A percentile compares a stretch with the other conserved stretches of the same genome.
These are phyloP conservation scores for Mycena latifolia DNA, from an alignment of 768 basidiomycete species.

Conservation along the genomic window DNA sequence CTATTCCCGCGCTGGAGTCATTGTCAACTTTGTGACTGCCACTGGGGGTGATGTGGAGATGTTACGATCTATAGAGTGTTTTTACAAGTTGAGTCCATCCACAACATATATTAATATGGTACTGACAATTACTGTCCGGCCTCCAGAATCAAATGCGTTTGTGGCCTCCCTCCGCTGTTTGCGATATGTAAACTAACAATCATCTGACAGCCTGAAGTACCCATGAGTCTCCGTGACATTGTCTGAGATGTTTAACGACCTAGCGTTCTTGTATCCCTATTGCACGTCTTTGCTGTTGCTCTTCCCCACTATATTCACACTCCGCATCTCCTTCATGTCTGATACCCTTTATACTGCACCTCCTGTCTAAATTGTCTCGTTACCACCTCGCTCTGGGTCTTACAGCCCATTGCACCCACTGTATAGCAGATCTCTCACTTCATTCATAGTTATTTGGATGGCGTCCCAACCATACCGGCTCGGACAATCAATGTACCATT, in stretches of 20 bases:
- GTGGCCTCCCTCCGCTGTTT: conserved; percentile 42
- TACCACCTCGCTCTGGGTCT: conserved; percentile 62
- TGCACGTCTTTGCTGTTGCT: conserved; percentile 57
- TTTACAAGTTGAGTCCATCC: conserved; percentile 80
- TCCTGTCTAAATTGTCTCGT: conserved; percentile 70
- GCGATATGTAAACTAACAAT: conserved; percentile 36
- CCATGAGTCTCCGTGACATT: conserved; percentile 90
- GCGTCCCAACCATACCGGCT: conserved; percentile 58
- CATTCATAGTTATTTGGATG: conserved; percentile 56
- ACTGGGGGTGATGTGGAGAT: conserved; percentile 99
- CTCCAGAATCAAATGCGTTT: conserved; percentile 88
- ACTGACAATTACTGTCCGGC: conserved; percentile 26
- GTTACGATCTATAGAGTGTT: conserved; percentile 98
- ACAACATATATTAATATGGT: conserved; percentile 3
- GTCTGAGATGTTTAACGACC: conserved; percentile 67
- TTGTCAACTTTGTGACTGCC: conserved; percentile 97
- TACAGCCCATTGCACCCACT: conserved; percentile 63
- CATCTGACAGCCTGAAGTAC: conserved; percentile 83
- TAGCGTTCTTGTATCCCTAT: conserved; percentile 88
- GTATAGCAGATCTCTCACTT: conserved; percentile 71
- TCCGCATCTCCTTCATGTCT: conserved; percentile 66
- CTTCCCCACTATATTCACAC: conserved; percentile 60
- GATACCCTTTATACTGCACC: conserved; percentile 79
- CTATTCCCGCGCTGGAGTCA: conserved; percentile 89
- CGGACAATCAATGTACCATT: conserved; percentile 79